Conservation (phyloP, 2,329 filamentous ascomycete species). For the Aspergillus sp. region DNA sequence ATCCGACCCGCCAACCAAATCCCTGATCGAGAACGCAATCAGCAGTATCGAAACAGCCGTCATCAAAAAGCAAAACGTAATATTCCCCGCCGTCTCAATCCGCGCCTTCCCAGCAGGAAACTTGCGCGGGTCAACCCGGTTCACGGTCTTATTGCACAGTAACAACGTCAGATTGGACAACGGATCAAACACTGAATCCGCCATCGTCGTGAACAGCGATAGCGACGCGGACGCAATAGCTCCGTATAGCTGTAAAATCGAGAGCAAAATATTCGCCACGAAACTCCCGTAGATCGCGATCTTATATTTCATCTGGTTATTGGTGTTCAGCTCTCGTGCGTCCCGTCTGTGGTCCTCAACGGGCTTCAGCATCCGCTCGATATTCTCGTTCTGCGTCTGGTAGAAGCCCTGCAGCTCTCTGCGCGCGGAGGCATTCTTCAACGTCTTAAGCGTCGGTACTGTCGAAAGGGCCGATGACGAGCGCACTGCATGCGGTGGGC, state of each 20-base stretch:
- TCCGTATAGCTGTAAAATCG: slow-evolving; percentile 82
- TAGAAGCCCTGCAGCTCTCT: slow-evolving; percentile 73
- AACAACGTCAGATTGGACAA: slow-evolving; percentile 86
- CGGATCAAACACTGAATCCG: slow-evolving; percentile 91
- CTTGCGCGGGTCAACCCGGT: slow-evolving; percentile 76
- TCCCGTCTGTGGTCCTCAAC: slow-evolving; percentile 87
- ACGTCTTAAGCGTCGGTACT: slow-evolving; percentile 14
- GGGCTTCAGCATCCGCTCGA: slow-evolving; percentile 84
- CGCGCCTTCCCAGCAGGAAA: slow-evolving; percentile 93
- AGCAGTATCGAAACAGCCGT: slow-evolving; percentile 86
- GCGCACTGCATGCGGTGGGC: slow-evolving; percentile 60
- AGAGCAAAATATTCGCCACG: slow-evolving; percentile 75
- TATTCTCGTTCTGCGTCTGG: slow-evolving; percentile 86
- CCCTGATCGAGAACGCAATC: slow-evolving; percentile 79
- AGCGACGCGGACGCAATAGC: slow-evolving; percentile 85
- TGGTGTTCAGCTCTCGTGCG: slow-evolving; percentile 74
- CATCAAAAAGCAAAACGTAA: slow-evolving; percentile 96
- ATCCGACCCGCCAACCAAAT: slow-evolving; percentile 56
- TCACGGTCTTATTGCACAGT: slow-evolving; percentile 82
- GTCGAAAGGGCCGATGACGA: slow-evolving; percentile 43
- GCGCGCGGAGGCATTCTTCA: slow-evolving; percentile 8
- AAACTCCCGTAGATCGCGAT: slow-evolving; percentile 69
- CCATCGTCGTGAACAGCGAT: slow-evolving; percentile 96
- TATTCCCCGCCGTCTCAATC: slow-evolving; percentile 93
- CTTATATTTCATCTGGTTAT: slow-evolving; percentile 68